These are phyloP conservation scores for Eremochloa ophiuroides DNA, from an alignment of 176 grass and related monocot species.

Conservation along the genomic window DNA sequence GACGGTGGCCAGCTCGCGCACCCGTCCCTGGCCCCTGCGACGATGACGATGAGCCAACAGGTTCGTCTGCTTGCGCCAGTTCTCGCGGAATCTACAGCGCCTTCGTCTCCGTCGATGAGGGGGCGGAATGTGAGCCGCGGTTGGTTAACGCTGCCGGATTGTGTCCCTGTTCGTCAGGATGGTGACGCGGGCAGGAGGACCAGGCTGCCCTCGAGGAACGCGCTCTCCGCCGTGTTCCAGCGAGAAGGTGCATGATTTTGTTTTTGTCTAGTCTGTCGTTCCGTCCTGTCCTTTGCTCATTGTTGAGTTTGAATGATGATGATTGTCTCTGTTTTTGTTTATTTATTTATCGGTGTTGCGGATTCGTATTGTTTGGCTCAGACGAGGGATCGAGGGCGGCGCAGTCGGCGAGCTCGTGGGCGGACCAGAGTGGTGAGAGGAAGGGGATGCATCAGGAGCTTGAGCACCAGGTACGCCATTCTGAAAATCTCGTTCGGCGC, in stretches of 20 bases:
- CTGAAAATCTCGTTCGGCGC: background rate
- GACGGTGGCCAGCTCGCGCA: constrained; percentile 16
- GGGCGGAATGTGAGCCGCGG: background rate
- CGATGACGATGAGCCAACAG: constrained; percentile 18
- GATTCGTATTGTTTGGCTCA: background rate
- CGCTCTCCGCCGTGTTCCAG: too few relatives aligned
- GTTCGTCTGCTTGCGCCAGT: background rate
- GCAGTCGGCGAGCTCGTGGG: background rate
- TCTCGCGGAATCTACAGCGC: background rate
- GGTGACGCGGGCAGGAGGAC: background rate
- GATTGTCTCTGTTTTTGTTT: background rate
- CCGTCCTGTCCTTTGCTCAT: background rate
- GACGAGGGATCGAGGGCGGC: constrained; percentile 22
- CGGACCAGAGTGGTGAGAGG: background rate
- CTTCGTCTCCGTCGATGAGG: background rate
- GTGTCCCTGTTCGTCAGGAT: constrained; percentile 14
- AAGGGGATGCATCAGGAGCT: constrained; percentile 1
- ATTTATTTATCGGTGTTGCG: background rate
- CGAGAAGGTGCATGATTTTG: too few relatives aligned
- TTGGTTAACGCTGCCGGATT: background rate
- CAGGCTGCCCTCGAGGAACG: too few relatives aligned
- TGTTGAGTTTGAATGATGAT: background rate
- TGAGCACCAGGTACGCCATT: constrained; percentile 24
- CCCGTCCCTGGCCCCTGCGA: constrained; percentile 30
- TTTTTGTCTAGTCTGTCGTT: background rate